Evolutionary conservation across 208 protist species (phyloP), one percentile per base, ranked within the genome.

Genomic region (Wallacemonas sp.): DNA sequence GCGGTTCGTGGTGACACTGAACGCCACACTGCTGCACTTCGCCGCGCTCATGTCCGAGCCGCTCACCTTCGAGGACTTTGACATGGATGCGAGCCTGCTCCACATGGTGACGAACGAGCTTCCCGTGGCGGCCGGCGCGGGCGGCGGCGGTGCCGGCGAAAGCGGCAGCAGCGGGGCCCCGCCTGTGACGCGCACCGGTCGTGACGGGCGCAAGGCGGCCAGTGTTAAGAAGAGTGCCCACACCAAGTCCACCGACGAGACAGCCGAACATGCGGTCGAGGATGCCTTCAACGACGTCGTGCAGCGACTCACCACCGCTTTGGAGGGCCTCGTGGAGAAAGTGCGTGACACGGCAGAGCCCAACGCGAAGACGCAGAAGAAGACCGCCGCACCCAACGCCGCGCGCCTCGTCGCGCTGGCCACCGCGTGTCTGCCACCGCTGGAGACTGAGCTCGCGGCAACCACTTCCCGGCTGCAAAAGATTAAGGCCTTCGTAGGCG

Each of bases 1-100:
- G 52, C 76, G 87, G 30, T 92, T 92, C 45, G 24, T 78, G 21
- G 36, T 76, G 17, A 74, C 73, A 38, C 19, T 81, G 34, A 85
- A 90, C 57, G 50, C 89, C n/a, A 73, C 76, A n/a, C 52, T 77
- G n/a, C 75, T 90, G 19, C 91, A 91, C 76, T 92, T 93, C 48
- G 66, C 69, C 58, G 70, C 76, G 30, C 52, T 85, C 27, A 68
- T 80, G 1, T 73, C 71, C 21, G 85, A 93, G 64, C 83, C 85
- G n/a, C 60, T 82, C 36, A 29, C 63, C 15, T 71, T 91, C 37
- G 87, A 91, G 29, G 83, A 92, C 9, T 54, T 90, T 17, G 82
- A 91, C 27, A 66, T 59, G 3, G 87, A 89, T 26, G 36, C 74
- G 36, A 71, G 75, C 42, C 26, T 71, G 30, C 45, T 66, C 21